These are phyloP conservation scores for Tillandsia fasciculata DNA, from an alignment of 176 grass and related monocot genomes.

Conservation along the genomic window DNA sequence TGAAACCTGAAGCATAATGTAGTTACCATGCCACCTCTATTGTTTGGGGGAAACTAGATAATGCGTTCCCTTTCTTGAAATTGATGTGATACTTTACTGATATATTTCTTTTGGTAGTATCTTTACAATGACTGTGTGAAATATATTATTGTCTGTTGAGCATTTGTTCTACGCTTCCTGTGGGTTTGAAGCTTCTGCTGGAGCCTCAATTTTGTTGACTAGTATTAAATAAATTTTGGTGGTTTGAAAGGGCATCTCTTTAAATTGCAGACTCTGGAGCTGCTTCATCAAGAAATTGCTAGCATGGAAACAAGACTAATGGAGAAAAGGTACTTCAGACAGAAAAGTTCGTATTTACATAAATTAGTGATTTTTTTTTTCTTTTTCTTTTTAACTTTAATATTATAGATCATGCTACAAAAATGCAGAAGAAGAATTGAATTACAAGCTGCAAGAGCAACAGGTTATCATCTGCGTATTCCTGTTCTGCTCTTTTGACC, in stretches of 20 bases:
- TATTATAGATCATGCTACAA: constrained; percentile 47
- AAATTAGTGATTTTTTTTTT: neutral
- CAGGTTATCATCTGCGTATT: constrained; percentile 33
- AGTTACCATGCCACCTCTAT: too few relatives aligned
- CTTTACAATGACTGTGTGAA: neutral
- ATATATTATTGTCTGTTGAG: neutral
- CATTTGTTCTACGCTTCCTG: neutral
- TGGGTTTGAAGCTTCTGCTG: neutral
- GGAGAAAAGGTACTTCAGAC: constrained; percentile 41
- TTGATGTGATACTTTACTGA: too few relatives aligned
- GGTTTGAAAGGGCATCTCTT: neutral
- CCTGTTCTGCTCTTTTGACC: constrained; percentile 18
- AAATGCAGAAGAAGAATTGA: constrained; percentile 41
- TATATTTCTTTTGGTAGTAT: too few relatives aligned
- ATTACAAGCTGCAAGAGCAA: constrained; percentile 40
- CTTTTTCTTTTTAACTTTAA: neutral
- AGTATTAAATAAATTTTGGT: neutral
- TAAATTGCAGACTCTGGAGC: constrained; percentile 61
- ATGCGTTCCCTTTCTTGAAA: too few relatives aligned
- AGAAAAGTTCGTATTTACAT: neutral
- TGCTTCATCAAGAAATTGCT: constrained; percentile 67
- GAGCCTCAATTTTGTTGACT: neutral
- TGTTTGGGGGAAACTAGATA: too few relatives aligned
- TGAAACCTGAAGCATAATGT: too few relatives aligned
- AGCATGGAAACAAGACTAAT: constrained; percentile 31